Base-by-base conservation (phyloP, 73 alveolate genomes). In the Diophrys appendiculata region DNA sequence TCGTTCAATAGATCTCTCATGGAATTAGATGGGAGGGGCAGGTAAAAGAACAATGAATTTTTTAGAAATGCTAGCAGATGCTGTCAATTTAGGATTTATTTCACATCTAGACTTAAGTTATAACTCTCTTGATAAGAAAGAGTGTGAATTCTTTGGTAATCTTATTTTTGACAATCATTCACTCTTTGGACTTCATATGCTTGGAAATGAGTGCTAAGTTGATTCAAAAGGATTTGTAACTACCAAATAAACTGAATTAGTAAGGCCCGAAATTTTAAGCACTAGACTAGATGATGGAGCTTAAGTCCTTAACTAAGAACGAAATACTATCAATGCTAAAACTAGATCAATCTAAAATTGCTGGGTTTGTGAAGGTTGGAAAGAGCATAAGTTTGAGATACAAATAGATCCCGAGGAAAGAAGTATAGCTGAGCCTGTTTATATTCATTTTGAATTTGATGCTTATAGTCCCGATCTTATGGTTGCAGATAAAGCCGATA, bases 301-400 rank as follows among this genome's bases (percentile, higher is more conserved):
- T 1, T 14, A 34, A 31, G 78, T 70, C 32, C 65, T 28, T 5
- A 70, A 32, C 71, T 32, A 52, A 72, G 71, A 72, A 72, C 22
- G 33, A 65, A 72, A 72, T 3, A 25, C 52, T 2, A 52, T 32
- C 25, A 52, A 25, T 1, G 81, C 69, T 35, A 72, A 52, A 52
- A 72, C 52, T 11, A 25, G 71, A 0, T 43, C 72, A 22, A 60
- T 32, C 29, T 33, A 60, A 14, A 84, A 87, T 56, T 94, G 98
- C 69, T 94, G 98, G 98, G 84, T 94, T 25, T 94, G 98, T 71
- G 98, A 94, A 78, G 98, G 98, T 22, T 94, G 98, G 98, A 79
- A 92, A 54, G 97, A 94, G 74, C 74, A 87, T 2, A 90, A 88
- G 76, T 94, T 94, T 77, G 89, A 90, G 65, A 82, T 82, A 13